phyloP scores from a whole-genome alignment of 805 yeast genomes.

The Kuraishia capsulata region DNA sequence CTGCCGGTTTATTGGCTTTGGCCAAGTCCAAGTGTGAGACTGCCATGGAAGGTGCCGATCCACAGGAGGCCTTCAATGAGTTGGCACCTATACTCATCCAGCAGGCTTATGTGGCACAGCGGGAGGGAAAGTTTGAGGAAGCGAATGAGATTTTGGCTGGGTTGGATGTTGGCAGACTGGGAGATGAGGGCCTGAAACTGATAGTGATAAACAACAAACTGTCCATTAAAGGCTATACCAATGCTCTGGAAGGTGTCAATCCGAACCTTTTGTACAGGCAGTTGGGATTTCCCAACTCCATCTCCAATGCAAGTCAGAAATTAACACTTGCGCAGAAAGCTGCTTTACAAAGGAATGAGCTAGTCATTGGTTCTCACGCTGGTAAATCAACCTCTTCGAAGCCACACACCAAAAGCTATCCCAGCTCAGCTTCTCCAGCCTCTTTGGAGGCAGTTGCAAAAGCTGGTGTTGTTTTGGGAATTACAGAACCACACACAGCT shows the following conservation, averaged over 20 bases:
- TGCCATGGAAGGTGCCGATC: conserved; percentile 28
- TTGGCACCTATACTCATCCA: conserved; percentile 54
- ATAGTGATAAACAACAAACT: conserved; percentile 35
- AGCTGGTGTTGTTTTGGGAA: conserved; percentile 9
- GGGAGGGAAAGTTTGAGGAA: conserved; percentile 22
- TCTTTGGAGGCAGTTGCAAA: conserved; percentile 14
- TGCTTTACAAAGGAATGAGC: conserved; percentile 32
- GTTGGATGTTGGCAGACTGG: conserved; percentile 19
- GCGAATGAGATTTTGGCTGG: conserved; percentile 27
- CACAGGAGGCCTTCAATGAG: conserved; percentile 40
- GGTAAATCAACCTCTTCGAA: conserved; percentile 21
- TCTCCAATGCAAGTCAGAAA: conserved; percentile 18
- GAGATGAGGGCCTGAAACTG: conserved; percentile 30
- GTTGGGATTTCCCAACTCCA: conserved; percentile 18
- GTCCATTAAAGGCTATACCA: conserved; percentile 14
- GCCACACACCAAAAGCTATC: conserved; percentile 10
- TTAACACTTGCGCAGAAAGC: conserved; percentile 31
- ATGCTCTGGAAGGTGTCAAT: conserved; percentile 4
- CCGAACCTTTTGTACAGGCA: conserved; percentile 20
- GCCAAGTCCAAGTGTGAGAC: conserved; percentile 34
- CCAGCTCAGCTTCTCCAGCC: conserved; percentile 16
- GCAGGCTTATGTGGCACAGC: conserved; percentile 43
- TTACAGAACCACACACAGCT: conserved; percentile 12
- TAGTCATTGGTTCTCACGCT: conserved; percentile 29
- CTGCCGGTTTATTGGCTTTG: conserved; percentile 33